Base-by-base conservation (phyloP, 2,329 filamentous ascomycete genomes). In the Colletotrichum magnum region DNA sequence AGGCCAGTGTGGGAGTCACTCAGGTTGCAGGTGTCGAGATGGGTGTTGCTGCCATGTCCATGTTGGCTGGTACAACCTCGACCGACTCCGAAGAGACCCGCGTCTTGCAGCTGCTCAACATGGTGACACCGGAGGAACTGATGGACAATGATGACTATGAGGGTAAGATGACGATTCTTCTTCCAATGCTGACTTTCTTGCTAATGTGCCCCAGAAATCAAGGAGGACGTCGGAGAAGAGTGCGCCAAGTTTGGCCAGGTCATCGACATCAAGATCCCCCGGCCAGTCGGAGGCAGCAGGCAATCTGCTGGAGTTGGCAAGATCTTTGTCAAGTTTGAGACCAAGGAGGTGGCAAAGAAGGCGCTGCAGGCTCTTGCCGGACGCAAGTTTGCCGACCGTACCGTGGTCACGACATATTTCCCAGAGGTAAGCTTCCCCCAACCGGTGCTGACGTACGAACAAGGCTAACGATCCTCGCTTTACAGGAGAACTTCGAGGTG, bases 41-140 rank as follows among this genome's bases (percentile, higher is more conserved):
- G 87, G 94, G 95, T 64, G 95, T 99, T 71, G 97, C 96, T 74
- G 96, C 96, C 72, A 98, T 99, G 91, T 97, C 95, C 58, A 94
- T 98, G 89, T 93, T 99, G 75, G 96, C 96, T 45, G 95, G 95
- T 67, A 97, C 96, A 21, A 94, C 91, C 3, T 92, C 93, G 45
- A 88, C 88, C 64, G 93, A 95, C 69, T 85, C 93, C 41, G 94
- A 97, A 74, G 90, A 92, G 69, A 93, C 93, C 73, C 89, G 93
- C 64, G 95, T 99, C 16, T 80, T 99, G 70, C 95, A 97, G 82
- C 85, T 99, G 71, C 89, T 99, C 77, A 99, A 99, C 84, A 99
- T 99, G 96, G 95, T 99, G 43, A 99, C 96, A 0, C 88, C 94
- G 0, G 96, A 99, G 75, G 96, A 99, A 81, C 85, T 99, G 26